Evolutionary conservation across 148 eudicot species (phyloP).

Genomic region (Limonium bicolor): DNA sequence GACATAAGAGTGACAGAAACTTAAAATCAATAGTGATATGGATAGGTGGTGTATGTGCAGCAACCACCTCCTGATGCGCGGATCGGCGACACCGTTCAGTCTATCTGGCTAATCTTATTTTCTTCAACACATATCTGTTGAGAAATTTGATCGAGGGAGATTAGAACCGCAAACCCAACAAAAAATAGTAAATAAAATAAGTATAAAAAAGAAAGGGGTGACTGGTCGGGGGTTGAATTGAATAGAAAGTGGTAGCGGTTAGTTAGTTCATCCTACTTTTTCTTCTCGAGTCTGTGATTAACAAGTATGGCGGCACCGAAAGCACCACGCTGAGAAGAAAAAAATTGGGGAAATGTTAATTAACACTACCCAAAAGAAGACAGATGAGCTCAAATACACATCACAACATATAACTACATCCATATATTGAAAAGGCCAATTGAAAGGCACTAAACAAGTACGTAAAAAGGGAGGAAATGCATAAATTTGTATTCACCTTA

Average conservation of each 20-base stretch:
- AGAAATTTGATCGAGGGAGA: background rate
- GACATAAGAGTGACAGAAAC: background rate
- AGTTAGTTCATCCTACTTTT: no score
- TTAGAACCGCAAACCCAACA: background rate
- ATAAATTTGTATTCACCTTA: constrained; percentile 38
- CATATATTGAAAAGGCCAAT: no score
- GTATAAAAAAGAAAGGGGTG: background rate
- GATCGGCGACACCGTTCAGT: constrained; percentile 95
- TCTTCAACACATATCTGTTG: constrained; percentile 86
- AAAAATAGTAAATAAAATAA: background rate
- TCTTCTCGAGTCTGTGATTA: constrained; percentile 70
- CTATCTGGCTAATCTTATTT: constrained; percentile 93
- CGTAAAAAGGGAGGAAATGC: no score
- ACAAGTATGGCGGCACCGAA: constrained; percentile 98
- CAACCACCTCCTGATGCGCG: constrained; percentile 87
- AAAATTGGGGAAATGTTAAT: no score
- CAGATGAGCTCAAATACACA: no score
- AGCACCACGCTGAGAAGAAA: constrained; percentile 91
- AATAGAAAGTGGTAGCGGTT: no score
- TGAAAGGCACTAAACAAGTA: no score
- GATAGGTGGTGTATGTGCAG: background rate
- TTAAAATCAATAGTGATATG: background rate
- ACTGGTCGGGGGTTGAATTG: no score
- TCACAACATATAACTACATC: no score
- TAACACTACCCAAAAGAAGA: no score